Conservation (phyloP, 1,139 yeast genomes). For the Candida sanyaensis region DNA sequence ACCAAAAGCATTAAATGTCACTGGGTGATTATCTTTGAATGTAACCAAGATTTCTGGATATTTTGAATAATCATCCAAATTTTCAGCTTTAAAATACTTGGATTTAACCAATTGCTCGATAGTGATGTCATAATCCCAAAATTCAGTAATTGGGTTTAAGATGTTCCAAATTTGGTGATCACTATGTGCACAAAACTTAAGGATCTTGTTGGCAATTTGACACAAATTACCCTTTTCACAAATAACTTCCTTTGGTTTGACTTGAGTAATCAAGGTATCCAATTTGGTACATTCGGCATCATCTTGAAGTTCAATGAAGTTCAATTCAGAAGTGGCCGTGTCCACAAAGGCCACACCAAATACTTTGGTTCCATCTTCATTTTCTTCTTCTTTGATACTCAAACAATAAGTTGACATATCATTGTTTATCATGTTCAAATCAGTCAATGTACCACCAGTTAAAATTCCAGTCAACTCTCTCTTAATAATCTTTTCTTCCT, state of each 20-base stretch:
- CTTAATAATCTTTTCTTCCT: conserved; percentile 86
- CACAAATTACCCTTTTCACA: conserved; percentile 76
- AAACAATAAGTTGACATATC: conserved; percentile 92
- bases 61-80: conserved; percentile 62
- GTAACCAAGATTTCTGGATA: conserved; percentile 62
- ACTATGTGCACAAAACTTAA: conserved; percentile 69
- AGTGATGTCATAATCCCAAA: conserved; percentile 82
- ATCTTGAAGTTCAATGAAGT: conserved; percentile 63
- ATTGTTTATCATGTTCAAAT: conserved; percentile 82
- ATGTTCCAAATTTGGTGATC: conserved; percentile 82
- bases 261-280: conserved; percentile 87
- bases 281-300: conserved; percentile 85
- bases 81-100: conserved; percentile 64
- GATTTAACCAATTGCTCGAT: conserved; percentile 65
- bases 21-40: conserved; percentile 50
- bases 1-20: conserved; percentile 84
- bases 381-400: conserved; percentile 67
- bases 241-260: conserved; percentile 84
- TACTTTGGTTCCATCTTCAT: conserved; percentile 40
- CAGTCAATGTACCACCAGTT: conserved; percentile 94
- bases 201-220: conserved; percentile 64
- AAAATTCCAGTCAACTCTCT: conserved; percentile 86
- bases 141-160: conserved; percentile 73
- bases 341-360: conserved; percentile 92
- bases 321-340: conserved; percentile 85